Evolutionary conservation across 805 yeast genomes (phyloP).

Genomic region (Candida khao-thaluensis): DNA sequence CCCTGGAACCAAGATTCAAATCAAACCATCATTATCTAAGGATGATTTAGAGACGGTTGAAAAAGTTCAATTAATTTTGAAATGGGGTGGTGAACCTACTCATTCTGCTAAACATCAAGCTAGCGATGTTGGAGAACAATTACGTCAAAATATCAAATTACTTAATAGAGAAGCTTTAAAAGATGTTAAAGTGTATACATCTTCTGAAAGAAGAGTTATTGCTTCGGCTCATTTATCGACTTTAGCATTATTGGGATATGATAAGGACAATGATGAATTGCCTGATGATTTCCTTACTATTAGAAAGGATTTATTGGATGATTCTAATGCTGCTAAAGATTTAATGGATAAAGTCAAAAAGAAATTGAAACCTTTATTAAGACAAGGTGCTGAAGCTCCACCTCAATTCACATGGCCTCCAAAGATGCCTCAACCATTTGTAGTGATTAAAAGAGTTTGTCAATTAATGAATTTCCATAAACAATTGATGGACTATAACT

Average conservation of each 20-base stretch:
- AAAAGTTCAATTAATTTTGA: constrained; percentile 90
- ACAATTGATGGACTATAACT: constrained; percentile 78
- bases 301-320: constrained; percentile 89
- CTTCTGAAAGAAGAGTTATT: constrained; percentile 92
- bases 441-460: constrained; percentile 89
- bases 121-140: constrained; percentile 90
- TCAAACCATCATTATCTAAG: constrained; percentile 77
- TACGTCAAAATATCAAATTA: constrained; percentile 86
- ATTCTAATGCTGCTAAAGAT: constrained; percentile 96
- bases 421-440: constrained; percentile 95
- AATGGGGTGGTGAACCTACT: constrained; percentile 99
- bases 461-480: constrained; percentile 93
- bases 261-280: constrained; percentile 45
- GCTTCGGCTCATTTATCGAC: constrained; percentile 90
- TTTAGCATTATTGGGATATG: constrained; percentile 67
- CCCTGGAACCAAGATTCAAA: constrained; percentile 95
- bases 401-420: constrained; percentile 99
- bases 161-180: constrained; percentile 81
- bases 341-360: constrained; percentile 97
- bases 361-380: constrained; percentile 86
- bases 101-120: constrained; percentile 96
- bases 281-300: constrained; percentile 79
- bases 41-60: constrained; percentile 70
- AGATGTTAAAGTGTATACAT: constrained; percentile 82
- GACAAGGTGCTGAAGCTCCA: constrained; percentile 97